Base-by-base conservation (phyloP, 176 grass and related monocot species). In the Eleusine coracana region DNA sequence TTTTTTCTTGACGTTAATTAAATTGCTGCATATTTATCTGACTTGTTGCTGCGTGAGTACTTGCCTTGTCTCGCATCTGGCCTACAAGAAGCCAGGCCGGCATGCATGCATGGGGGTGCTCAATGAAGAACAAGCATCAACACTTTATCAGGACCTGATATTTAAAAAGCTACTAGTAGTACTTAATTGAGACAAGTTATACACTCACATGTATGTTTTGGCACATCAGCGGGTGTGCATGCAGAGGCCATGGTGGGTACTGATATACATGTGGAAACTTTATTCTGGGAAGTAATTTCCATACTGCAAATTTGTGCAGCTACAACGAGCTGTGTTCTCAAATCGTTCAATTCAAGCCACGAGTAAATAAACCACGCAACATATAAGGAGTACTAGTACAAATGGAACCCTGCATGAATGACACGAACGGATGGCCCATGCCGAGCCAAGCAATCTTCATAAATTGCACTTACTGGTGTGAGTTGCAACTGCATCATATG, bases 11-110 rank as follows among this genome's bases (percentile, higher is more conserved):
- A 8, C 2, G 11, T 11, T 11, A 46, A 46, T 42, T 46, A 46
- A 34, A 34, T 8, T 12, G 44, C 10, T 49, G 28, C 34, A 17
- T 63, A 15, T 84, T 20, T 42, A 7, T 31, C 48, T 62, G 72
- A 11, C 14, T 31, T 46, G 48, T 49, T 74, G 25, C 66, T 71
- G 29, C 16, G 41, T 11, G 28, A 37, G 41, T 25, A 74, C 52
- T 77, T 61, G 37, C 39, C 61, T 76, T 89, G 82, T 85, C 87
- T 85, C 71, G 58, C 45, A 65, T 85, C 82, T 10, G 45, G 25
- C 64, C 71, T 81, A 89, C 87, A 89, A 23, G 2, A 15, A 75
- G 61, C 36, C 73, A 76, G 51, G 50, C n/a, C n/a, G 21, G 49
- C 49, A 51, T 51, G 10, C 69, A 64, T 62, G 59, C 23, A 28